Conservation (phyloP, 306 rosid species). For the Coriaria nepalensis region DNA sequence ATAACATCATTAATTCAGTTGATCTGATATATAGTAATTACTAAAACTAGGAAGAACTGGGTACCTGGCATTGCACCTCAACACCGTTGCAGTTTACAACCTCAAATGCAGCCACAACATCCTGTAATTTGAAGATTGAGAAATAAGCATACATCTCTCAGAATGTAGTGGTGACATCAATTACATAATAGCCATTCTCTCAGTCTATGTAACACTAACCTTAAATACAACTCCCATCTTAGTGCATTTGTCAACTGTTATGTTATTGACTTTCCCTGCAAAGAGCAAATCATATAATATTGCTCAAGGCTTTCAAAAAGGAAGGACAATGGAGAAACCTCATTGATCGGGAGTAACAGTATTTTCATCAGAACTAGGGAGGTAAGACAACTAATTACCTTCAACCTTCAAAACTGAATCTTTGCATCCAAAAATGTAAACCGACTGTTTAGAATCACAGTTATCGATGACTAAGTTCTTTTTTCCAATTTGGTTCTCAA, state of each 20-base stretch:
- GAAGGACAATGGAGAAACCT: background rate
- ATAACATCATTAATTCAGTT: background rate
- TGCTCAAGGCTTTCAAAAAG: conserved; percentile 9
- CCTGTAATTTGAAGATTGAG: conserved; percentile 33
- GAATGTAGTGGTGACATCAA: conserved; percentile 15
- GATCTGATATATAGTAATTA: conserved; percentile 7
- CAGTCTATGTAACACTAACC: conserved; percentile 38
- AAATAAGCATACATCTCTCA: conserved; percentile 8
- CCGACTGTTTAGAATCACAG: conserved; percentile 91
- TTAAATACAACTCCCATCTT: conserved; percentile 79
- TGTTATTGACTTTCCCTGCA: conserved; percentile 96
- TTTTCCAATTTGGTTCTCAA: conserved; percentile 86
- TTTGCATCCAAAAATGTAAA: conserved; percentile 92
- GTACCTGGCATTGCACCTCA: conserved; percentile 97
- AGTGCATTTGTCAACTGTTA: conserved; percentile 86
- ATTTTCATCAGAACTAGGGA: conserved; percentile 5
- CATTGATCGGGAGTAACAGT: background rate
- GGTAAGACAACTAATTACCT: conserved; percentile 35
- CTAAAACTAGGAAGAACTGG: background rate
- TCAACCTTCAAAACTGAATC: conserved; percentile 83
- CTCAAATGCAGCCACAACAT: conserved; percentile 99
- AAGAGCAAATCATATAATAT: conserved; percentile 8
- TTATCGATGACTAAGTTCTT: conserved; percentile 74
- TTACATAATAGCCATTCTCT: conserved; percentile 5
- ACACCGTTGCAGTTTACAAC: conserved; percentile 82